These are phyloP conservation scores for Tolypocladium ovalisporum DNA, from an alignment of 2,329 filamentous ascomycete species.

Conservation along the genomic window DNA sequence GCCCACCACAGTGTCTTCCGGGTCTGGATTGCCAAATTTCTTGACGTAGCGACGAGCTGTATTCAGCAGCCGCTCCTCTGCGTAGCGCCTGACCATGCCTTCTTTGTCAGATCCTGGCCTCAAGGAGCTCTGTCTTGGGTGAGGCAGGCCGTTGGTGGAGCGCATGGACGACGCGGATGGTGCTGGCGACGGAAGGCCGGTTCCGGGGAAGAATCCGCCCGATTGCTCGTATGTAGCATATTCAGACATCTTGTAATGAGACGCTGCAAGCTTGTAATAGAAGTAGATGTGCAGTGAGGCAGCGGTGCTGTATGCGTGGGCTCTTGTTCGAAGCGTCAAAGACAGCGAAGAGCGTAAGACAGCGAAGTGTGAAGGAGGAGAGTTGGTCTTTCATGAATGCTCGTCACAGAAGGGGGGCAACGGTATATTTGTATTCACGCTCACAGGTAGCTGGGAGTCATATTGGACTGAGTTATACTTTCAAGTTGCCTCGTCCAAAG, in stretches of 20 bases:
- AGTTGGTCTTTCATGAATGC: no score
- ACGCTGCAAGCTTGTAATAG: background rate
- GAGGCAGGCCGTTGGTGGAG: conserved; percentile 35
- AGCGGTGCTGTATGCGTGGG: background rate
- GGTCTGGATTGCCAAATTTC: conserved; percentile 37
- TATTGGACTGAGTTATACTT: background rate
- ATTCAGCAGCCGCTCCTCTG: conserved; percentile 40
- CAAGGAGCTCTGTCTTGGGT: conserved; percentile 41
- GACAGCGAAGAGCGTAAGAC: background rate
- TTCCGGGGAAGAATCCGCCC: conserved; percentile 40
- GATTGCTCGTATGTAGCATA: conserved; percentile 13
- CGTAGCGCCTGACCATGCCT: conserved; percentile 46
- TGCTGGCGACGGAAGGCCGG: conserved; percentile 41
- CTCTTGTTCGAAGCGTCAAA: background rate
- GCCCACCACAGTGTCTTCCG: conserved; percentile 36
- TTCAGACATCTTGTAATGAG: background rate
- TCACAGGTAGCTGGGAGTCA: background rate
- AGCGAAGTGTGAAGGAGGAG: no score
- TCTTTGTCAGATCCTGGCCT: conserved; percentile 48
- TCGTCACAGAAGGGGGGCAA: background rate
- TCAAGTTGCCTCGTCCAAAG: background rate
- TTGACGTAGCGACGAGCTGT: conserved; percentile 50
- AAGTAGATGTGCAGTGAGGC: background rate
- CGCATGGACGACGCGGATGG: conserved; percentile 36
- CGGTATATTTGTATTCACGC: background rate